These are phyloP conservation scores for Cladosporium sp. DNA, from an alignment of 2,329 filamentous ascomycete species.

Conservation along the genomic window DNA sequence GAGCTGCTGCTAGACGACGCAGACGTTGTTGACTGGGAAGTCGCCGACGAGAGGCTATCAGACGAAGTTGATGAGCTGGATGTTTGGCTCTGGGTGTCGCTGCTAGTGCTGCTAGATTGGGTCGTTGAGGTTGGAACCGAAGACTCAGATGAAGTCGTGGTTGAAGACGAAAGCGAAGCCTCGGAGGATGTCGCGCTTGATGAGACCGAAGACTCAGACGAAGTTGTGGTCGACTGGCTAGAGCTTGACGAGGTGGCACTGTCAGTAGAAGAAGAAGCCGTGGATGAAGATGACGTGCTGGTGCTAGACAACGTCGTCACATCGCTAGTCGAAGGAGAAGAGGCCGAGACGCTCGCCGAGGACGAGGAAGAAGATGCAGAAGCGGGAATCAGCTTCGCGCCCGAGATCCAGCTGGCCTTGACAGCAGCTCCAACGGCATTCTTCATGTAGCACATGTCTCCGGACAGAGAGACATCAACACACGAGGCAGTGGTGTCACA, in stretches of 20 bases:
- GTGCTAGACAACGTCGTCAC: not conserved
- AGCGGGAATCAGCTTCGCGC: slow-evolving; percentile 30
- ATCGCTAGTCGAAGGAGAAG: not conserved
- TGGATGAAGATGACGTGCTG: not conserved
- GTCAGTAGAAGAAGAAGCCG: not conserved
- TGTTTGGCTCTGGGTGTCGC: no score
- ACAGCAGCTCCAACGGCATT: slow-evolving; percentile 26
- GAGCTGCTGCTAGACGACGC: not conserved
- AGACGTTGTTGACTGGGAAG: not conserved
- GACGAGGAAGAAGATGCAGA: not conserved
- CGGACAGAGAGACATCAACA: slow-evolving; percentile 16
- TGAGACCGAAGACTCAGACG: not conserved
- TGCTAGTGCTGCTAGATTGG: no score
- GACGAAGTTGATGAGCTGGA: not conserved
- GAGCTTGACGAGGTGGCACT: not conserved
- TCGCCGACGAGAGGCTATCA: not conserved
- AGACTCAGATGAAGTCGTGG: not conserved
- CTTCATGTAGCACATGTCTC: slow-evolving; percentile 28
- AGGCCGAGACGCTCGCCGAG: not conserved
- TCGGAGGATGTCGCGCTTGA: no score
- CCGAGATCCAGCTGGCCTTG: slow-evolving; percentile 27
- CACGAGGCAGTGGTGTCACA: slow-evolving; percentile 18
- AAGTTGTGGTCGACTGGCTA: not conserved
- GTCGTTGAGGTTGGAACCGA: no score
- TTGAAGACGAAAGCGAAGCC: not conserved